Evolutionary conservation across 108 stramenopile species (phyloP), one percentile per base, ranked within the genome.

Genomic region (Pseudonitzschia multistriata): DNA sequence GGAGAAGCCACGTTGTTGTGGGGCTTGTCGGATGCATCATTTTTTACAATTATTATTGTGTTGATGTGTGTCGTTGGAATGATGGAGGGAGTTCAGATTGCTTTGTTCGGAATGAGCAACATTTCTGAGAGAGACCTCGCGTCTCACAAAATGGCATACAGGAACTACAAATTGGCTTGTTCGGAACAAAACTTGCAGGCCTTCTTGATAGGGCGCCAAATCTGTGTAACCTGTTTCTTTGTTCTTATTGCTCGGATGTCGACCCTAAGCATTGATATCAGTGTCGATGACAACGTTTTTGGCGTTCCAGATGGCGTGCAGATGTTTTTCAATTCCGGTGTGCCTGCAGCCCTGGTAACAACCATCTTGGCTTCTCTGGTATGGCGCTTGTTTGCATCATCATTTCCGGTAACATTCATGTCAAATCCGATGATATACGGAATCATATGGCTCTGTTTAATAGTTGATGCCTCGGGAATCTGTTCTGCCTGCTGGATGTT

Each of bases 51-150:
- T 22, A 76, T 82, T 25, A 63, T 81, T 39, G 22, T 77, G 28
- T 55, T 85, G 30, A 72, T 81, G 77, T 27, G 56, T 40, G 33
- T 81, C 39, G 78, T 85, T 33, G 84, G 84, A 25, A 73, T 82
- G 56, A 67, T 85, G 74, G 84, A 85, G 75, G 84, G 84, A 25
- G 77, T 79, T 59, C 84, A 85, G 64, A 82, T 85, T 72, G 84
- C 84, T 24, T 49, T 77, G 56, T 85, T 85, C 59, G 84, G 80
- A 30, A 75, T 85, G 19, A 47, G 63, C 48, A 28, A 75, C 62
- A 39, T 94, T 17, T 66, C 72, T 0, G 65, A 78, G 52, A 66
- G 53, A 24, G 82, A 79, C 31, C 78, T 66, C 48, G 69, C 63
- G 0, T 70, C 67, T 1, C 68, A 72, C 49, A 64, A 67, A 40